phyloP scores from a whole-genome alignment of 179 eudicot species.

The Sideroxylon spinosum region DNA sequence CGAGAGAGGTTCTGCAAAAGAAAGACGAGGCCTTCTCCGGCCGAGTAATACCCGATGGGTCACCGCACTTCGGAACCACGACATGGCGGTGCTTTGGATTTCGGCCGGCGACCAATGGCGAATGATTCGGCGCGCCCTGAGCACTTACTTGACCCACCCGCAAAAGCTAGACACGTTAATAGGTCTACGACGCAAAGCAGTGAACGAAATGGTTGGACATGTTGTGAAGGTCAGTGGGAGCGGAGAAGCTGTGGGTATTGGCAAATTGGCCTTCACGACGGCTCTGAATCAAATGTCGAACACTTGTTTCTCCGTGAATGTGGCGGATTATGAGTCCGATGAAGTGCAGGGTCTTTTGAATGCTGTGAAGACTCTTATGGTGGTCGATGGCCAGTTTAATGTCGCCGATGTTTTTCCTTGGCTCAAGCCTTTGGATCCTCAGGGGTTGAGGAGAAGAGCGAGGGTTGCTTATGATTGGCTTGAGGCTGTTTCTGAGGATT shows the following conservation, averaged over 20 bases:
- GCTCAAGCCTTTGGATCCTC: slow-evolving; percentile 15
- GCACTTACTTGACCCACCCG: slow-evolving; percentile 11
- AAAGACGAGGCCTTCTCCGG: slow-evolving; percentile 31
- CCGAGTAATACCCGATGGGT: slow-evolving; percentile 21
- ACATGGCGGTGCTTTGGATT: slow-evolving; percentile 22
- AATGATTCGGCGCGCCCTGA: slow-evolving; percentile 1
- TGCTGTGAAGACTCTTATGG: slow-evolving; percentile 1
- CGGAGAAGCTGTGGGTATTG: slow-evolving; percentile 1
- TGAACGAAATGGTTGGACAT: slow-evolving; percentile 8
- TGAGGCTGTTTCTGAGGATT: not conserved
- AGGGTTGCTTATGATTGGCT: slow-evolving; percentile 8
- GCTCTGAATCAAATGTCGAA: slow-evolving; percentile 25
- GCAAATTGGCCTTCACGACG: slow-evolving; percentile 16
- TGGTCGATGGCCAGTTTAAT: slow-evolving; percentile 7
- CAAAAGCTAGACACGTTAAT: slow-evolving; percentile 5
- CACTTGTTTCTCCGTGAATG: slow-evolving; percentile 21
- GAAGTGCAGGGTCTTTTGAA: not conserved
- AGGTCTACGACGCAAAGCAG: slow-evolving; percentile 3
- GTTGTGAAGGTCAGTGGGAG: not conserved
- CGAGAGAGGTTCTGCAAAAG: slow-evolving; percentile 32
- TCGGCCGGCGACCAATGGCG: slow-evolving; percentile 19
- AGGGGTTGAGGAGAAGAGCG: slow-evolving; percentile 5
- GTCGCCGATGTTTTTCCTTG: slow-evolving; percentile 13
- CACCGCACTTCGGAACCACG: slow-evolving; percentile 17
- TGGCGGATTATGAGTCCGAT: slow-evolving; percentile 10